Evolutionary conservation across 805 yeast species (phyloP), one percentile per base, ranked within the genome.

Genomic region (Metschnikowia sp.): DNA sequence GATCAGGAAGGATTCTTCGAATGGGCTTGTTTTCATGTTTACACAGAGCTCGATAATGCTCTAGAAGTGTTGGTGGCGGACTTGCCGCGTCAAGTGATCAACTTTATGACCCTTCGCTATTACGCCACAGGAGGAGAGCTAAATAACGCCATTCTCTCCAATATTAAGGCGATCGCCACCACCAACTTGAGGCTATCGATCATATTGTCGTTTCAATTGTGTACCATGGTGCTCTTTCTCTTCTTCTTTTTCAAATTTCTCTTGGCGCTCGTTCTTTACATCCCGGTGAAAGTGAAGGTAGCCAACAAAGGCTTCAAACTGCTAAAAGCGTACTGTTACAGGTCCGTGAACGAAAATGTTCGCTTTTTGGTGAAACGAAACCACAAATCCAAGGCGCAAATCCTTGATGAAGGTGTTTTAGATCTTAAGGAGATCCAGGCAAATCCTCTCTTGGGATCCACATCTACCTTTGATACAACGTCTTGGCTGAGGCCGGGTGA

Each of bases 81-180:
- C 55, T 76, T 90, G 13, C 97, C 97, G 22, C 80, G 97, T 65
- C 96, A 89, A 65, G 83, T 87, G 1, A 78, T 89, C 52, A 89
- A 89, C 60, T 86, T 90, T 28, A 69, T 86, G 55, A 88, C 97
- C 0, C 66, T 85, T 18, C 62, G 64, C 9, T 72, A 70, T 53
- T 80, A 80, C 46, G 81, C 77, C 34, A 69, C 81, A 1, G 69
- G 74, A 32, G 77, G 78, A 12, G 75, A 70, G 43, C 51, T 62
- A 35, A 69, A 72, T 51, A 70, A 75, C 44, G 74, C 76, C 48
- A 68, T 73, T 36, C 53, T 76, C 33, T 53, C 61, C 8, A 79
- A 82, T 38, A 76, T 88, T 40, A 69, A 72, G 52, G 53, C 64
- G 3, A 78, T 87, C 12, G 88, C 92, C n/a, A 62, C 70, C 12